These are phyloP conservation scores for Beauveria bassiana DNA, from an alignment of 2,329 filamentous ascomycete genomes.

Conservation along the genomic window DNA sequence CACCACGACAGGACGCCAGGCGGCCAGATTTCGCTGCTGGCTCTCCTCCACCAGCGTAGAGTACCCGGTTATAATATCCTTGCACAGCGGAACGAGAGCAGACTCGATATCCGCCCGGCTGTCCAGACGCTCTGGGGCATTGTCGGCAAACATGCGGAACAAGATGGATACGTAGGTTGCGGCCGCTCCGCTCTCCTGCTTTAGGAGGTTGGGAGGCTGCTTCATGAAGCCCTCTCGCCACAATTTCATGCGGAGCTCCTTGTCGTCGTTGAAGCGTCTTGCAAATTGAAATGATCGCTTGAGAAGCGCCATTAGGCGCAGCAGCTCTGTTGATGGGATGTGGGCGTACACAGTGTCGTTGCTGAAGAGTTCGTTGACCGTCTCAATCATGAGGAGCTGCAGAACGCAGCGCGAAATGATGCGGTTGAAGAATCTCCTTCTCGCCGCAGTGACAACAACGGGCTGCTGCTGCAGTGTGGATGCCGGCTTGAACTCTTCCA, in stretches of 20 bases:
- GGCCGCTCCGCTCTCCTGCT: constrained; percentile 89
- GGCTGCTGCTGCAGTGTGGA: constrained; percentile 76
- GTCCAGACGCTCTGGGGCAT: constrained; percentile 70
- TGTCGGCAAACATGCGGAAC: constrained; percentile 94
- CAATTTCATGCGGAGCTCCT: constrained; percentile 85
- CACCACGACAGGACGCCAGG: constrained; percentile 94
- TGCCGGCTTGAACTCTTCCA: constrained; percentile 84
- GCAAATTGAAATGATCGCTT: constrained; percentile 97
- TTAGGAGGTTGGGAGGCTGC: constrained; percentile 92
- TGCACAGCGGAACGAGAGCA: constrained; percentile 88
- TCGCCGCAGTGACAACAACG: constrained; percentile 84
- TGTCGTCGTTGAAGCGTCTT: constrained; percentile 95
- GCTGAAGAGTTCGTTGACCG: constrained; percentile 95
- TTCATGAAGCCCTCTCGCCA: constrained; percentile 99
- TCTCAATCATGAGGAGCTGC: constrained; percentile 98
- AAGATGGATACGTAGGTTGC: constrained; percentile 94
- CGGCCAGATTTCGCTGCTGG: constrained; percentile 92
- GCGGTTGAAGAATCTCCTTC: constrained; percentile 93
- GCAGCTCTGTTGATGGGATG: constrained; percentile 82
- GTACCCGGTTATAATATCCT: constrained; percentile 85
- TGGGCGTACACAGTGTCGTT: constrained; percentile 91
- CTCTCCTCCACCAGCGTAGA: constrained; percentile 86
- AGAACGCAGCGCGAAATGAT: constrained; percentile 98
- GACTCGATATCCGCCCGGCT: constrained; percentile 79
- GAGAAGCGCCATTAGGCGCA: constrained; percentile 85